phyloP scores from a whole-genome alignment of 345 rosid genomes.

The Citrus trifoliata region DNA sequence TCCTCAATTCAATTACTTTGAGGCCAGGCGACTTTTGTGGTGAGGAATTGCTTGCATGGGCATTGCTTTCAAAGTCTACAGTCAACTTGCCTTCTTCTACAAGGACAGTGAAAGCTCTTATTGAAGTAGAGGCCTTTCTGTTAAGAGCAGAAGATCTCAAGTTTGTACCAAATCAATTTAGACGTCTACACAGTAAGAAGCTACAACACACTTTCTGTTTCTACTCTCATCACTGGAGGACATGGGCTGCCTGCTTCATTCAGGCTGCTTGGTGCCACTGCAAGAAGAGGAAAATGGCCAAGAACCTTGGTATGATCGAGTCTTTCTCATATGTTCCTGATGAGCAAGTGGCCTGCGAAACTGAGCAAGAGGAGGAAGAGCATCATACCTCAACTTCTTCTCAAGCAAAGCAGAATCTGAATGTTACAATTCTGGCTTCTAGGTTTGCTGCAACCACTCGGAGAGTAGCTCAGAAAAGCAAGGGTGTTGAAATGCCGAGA shows the following conservation, averaged over 20 bases:
- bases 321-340: conserved; percentile 21
- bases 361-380: conserved; percentile 24
- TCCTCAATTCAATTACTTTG: conserved; percentile 44
- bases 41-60: conserved; percentile 59
- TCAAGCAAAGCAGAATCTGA: conserved; percentile 35
- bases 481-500: conserved; percentile 48
- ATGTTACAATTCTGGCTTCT: conserved; percentile 62
- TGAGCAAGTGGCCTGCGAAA: conserved; percentile 16
- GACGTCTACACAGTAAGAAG: conserved; percentile 55
- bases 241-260: conserved; percentile 52
- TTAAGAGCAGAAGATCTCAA: conserved; percentile 49
- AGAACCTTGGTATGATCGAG: conserved; percentile 31
- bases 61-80: conserved; percentile 41
- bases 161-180: conserved; percentile 52
- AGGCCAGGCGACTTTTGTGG: conserved; percentile 53
- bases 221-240: conserved; percentile 53
- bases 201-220: conserved; percentile 55
- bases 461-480: conserved; percentile 57
- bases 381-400: conserved; percentile 6
- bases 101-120: conserved; percentile 42
- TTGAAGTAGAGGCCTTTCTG: conserved; percentile 55
- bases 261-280: conserved; percentile 49
- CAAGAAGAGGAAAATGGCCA: conserved; percentile 35
- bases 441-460: conserved; percentile 71
- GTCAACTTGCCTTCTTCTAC: conserved; percentile 50